Base-by-base conservation (phyloP, 169 alveolate species). In the Theileria parva region DNA sequence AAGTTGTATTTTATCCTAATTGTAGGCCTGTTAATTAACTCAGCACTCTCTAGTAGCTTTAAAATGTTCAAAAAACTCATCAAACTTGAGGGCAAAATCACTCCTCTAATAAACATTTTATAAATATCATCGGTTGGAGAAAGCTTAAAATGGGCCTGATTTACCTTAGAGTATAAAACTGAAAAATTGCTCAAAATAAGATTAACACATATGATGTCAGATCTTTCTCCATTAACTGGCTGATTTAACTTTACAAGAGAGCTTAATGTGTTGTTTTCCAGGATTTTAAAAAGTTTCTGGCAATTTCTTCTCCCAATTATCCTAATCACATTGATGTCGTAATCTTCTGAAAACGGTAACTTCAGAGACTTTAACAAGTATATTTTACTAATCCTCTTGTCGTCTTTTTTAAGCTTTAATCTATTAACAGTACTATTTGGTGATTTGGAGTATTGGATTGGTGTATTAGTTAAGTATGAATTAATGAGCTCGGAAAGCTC, bases 141-240 rank as follows among this genome's bases (percentile, higher is more conserved):
- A 34, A 61, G 61, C 21, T 65, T 34, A 12, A 83, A 69, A 25
- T 80, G 74, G 55, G 77, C 23, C 23, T 83, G 85, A 55, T 70
- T 69, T 21, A 83, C 39, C 57, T 83, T 83, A 11, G 89, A 75
- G 57, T 69, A 83, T 25, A 75, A n/a, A 7, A 72, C 78, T 13
- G 89, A 79, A 65, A 83, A 83, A 39, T 83, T 83, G 1, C 86
- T 17, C 50, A 83, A 75, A 17, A 81, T 68, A 17, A 74, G 37
- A 39, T 69, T 81, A 7, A 83, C 86, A 44, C 69, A 73, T 27
- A 73, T 44, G 12, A 7, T 30, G 39, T 30, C 28, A 15, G 51
- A 37, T 28, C 61, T 73, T 30, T 19, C 50, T 17, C 51, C 23
- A 44, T 30, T 55, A 3, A 2, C 2, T 7, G 74, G 21, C 19